phyloP scores from a whole-genome alignment of 371 early-diverging fungal genomes.

The Rhizopus microsporus region DNA sequence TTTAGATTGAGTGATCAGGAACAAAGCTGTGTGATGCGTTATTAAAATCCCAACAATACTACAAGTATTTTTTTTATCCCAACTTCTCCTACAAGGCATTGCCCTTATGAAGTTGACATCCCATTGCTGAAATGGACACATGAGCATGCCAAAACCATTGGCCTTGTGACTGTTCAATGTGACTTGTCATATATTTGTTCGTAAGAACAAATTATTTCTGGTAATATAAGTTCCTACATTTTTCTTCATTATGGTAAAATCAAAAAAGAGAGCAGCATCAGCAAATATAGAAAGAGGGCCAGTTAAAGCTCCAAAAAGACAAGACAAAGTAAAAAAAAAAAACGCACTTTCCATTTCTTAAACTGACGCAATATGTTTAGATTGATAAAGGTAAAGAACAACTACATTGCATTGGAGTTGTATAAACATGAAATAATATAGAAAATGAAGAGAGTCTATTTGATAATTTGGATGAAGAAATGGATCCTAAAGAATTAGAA shows the following conservation, averaged over 20 bases:
- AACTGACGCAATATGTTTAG: background rate
- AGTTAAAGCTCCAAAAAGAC: constrained; percentile 10
- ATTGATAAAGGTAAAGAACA: constrained; percentile 4
- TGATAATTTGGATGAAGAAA: constrained; percentile 46
- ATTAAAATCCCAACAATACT: too few species aligned
- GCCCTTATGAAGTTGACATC: too few species aligned
- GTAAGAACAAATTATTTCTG: too few species aligned
- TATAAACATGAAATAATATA: background rate
- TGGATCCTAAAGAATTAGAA: constrained; percentile 34
- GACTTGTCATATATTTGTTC: too few species aligned
- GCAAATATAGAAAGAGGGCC: constrained; percentile 13
- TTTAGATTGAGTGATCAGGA: too few species aligned
- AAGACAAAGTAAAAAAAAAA: background rate
- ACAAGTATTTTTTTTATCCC: too few species aligned
- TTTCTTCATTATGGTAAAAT: constrained; percentile 1
- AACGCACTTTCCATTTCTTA: background rate
- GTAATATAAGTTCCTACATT: background rate
- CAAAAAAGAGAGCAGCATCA: constrained; percentile 19
- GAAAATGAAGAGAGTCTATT: constrained; percentile 31
- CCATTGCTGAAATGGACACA: too few species aligned
- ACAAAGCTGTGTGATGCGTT: too few species aligned
- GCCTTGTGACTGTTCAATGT: too few species aligned
- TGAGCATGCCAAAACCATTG: too few species aligned
- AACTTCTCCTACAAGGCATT: too few species aligned
- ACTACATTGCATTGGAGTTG: background rate